Conservation (phyloP, 2,329 filamentous ascomycete species). For the Blastomyces parvus region DNA sequence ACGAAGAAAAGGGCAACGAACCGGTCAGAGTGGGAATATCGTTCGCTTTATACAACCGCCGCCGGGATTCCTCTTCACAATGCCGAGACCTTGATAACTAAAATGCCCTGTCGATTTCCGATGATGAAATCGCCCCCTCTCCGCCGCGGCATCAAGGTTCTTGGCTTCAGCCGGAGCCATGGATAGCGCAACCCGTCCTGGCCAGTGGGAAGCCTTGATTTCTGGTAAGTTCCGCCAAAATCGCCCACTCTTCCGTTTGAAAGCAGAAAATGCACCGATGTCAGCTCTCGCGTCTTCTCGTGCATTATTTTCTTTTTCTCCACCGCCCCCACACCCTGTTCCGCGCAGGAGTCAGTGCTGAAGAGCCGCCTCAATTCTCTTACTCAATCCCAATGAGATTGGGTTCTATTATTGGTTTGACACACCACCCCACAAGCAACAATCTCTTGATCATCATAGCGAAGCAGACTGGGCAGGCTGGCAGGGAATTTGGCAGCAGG, state of each 20-base stretch:
- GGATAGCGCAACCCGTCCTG: neutral
- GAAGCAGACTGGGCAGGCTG: neutral
- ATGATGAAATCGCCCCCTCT: neutral
- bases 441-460: neutral
- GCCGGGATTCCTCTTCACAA: neutral
- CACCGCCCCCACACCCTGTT: neutral
- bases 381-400: neutral
- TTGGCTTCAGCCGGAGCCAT: neutral
- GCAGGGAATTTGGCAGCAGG: neutral
- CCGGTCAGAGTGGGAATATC: neutral
- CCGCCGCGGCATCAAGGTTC: neutral
- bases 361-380: neutral
- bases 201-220: constrained; percentile 1
- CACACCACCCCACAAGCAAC: neutral
- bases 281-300: neutral
- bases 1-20: neutral
- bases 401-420: neutral
- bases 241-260: no score
- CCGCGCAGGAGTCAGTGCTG: no score
- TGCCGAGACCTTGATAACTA: neutral
- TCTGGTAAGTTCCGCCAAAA: neutral
- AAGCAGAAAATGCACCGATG: no score
- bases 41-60: neutral
- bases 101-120: neutral
- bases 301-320: neutral